Evolutionary conservation across 768 basidiomycete species (phyloP), one percentile per base, ranked within the genome.

Genomic region (Inosperma sp.): DNA sequence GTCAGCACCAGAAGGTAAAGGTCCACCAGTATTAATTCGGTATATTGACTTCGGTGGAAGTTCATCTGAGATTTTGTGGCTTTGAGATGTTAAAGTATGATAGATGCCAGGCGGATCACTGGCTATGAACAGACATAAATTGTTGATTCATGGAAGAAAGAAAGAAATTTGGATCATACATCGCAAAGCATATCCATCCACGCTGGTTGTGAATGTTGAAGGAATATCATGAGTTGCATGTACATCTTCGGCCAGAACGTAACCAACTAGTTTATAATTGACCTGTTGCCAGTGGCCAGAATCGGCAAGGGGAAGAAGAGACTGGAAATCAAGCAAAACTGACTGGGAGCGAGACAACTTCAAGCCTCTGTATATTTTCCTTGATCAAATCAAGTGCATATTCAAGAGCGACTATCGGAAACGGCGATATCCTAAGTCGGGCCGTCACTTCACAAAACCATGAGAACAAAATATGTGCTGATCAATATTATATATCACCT

Each of bases 21-120:
- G 87, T 0, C 80, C 86, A 5, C 92, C 92, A 1, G 92, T 95
- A 67, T 93, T 93, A 65, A 95, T 79, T 36, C 92, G 83, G 64
- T 81, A 88, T 30, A 89, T 74, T 14, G 67, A 65, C 5, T 75
- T 79, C 1, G 59, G 52, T 2, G 81, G 78, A 3, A 87, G 61
- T 10, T 73, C 64, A 31, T 80, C 66, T 16, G 70, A 61, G 7
- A 81, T 71, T 0, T 63, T 52, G 19, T 84, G 82, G 0, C 70
- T 80, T 48, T 70, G 69, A 3, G 82, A 69, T 2, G 83, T 87
- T 16, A 88, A 60, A 2, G 90, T 88, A 13, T 73, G 73, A 68
- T 89, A 90, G 12, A 74, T 64, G 4, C 83, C 87, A 2, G 85
- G 78, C 0, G 72, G 69, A 55, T 87, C 80, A 46, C 78, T 74